Evolutionary conservation across 2,329 filamentous ascomycete genomes (phyloP), one percentile per base, ranked within the genome.

Genomic region (Ramularia endophylla): DNA sequence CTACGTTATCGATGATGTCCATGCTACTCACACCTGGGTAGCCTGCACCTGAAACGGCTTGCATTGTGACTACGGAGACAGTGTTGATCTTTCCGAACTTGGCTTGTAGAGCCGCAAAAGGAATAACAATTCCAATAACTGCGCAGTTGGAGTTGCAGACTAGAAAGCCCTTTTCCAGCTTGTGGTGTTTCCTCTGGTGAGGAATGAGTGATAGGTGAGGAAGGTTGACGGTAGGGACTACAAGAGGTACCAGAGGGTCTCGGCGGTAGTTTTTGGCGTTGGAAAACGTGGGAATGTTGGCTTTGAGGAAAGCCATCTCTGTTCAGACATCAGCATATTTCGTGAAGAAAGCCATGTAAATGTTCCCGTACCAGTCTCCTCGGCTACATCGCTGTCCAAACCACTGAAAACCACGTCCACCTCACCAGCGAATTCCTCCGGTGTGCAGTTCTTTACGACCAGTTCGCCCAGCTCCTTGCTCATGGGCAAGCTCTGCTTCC

Each of bases 91-190:
- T 81, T 32, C 90, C 92, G 58, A 97, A 95, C 56, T 78, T 81
- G 38, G 82, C 78, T 65, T 94, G 85, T 27, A 97, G 78, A 12
- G 90, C 90, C 8, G 88, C 88, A 60, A 95, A 90, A 17, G 92
- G 92, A 50, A 95, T 94, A 47, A 95, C 90, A 44, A 97, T 80
- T 35, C 90, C 90, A 57, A 97, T 95, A 59, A 95, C 90, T 42
- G 90, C 90, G 69, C 92, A 98, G 71, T 97, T 97, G 52, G 87
- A 94, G 72, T 97, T 97, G 77, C 90, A 97, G 46, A 95, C 87
- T 27, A 97, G 71, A 71, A 97, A 95, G 17, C 92, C 92, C 67
- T 85, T 88, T 48, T 83, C 72, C 32, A 95, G 73, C 19, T 72
- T 71, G 64, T 85, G 78, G 31, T 84, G 74, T 60, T 79, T 74